phyloP scores from a whole-genome alignment of 2,329 filamentous ascomycete species.

The Alternaria arbusti region DNA sequence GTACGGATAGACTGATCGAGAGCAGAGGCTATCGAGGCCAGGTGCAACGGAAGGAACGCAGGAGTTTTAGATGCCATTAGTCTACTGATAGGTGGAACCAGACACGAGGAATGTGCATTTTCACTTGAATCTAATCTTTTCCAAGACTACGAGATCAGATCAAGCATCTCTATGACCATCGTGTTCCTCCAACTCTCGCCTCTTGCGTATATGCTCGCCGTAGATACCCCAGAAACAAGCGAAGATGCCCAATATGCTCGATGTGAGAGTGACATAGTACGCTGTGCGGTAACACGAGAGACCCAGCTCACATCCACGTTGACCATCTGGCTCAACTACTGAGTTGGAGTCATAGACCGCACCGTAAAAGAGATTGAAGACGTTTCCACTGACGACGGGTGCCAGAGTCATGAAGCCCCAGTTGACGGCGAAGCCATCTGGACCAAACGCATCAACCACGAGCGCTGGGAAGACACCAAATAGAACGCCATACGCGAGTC shows the following conservation, averaged over 20 bases:
- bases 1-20: too few species aligned
- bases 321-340: constrained; percentile 69
- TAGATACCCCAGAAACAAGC: constrained; percentile 75
- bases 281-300: constrained; percentile 80
- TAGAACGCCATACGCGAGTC: constrained; percentile 88
- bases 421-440: constrained; percentile 87
- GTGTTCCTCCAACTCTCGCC: constrained; percentile 40
- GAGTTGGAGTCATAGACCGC: constrained; percentile 82
- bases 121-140: background rate
- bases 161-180: constrained; percentile 40
- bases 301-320: constrained; percentile 77
- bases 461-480: constrained; percentile 95
- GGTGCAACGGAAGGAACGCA: too few species aligned
- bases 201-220: constrained; percentile 56
- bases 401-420: constrained; percentile 95
- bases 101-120: background rate
- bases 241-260: constrained; percentile 71
- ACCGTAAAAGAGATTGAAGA: constrained; percentile 94
- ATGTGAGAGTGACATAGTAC: constrained; percentile 78
- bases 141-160: too few species aligned
- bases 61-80: background rate
- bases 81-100: background rate
- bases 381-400: constrained; percentile 83
- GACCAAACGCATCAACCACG: constrained; percentile 85
- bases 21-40: too few species aligned